These are phyloP conservation scores for Cryptococcus sp. DNA, from an alignment of 1,284 basidiomycete genomes.

Conservation along the genomic window DNA sequence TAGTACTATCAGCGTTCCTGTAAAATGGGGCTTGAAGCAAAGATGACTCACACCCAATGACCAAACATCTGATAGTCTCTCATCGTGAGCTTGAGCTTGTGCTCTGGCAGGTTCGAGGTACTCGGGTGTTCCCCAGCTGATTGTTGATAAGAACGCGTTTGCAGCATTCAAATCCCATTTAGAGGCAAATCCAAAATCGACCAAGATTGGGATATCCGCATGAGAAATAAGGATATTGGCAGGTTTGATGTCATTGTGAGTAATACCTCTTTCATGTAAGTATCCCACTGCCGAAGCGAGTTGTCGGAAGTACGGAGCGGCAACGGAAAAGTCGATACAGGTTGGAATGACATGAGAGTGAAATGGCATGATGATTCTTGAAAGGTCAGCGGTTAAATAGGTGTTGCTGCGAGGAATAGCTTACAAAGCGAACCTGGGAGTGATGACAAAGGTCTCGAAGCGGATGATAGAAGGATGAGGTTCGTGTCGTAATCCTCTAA, in stretches of 20 bases:
- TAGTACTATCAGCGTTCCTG: conserved; percentile 8
- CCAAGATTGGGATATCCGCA: conserved; percentile 70
- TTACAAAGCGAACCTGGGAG: conserved; percentile 80
- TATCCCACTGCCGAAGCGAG: conserved; percentile 84
- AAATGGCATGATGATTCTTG: conserved; percentile 46
- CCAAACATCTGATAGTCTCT: conserved; percentile 87
- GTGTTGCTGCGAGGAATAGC: conserved; percentile 32
- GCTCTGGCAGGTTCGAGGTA: conserved; percentile 86
- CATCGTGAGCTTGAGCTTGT: conserved; percentile 77
- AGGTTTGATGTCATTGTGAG: conserved; percentile 95
- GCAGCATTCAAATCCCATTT: conserved; percentile 49
- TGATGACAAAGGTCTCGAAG: conserved; percentile 89
- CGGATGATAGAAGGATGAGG: conserved; percentile 84
- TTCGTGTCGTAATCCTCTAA: conserved; percentile 70
- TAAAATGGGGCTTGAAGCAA: not conserved
- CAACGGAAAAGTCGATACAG: conserved; percentile 68
- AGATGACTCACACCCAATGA: conserved; percentile 62
- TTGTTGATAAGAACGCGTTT: conserved; percentile 72
- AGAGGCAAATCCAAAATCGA: conserved; percentile 90
- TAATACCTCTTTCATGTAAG: conserved; percentile 76
- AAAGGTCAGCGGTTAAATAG: not conserved
- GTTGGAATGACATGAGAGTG: conserved; percentile 75
- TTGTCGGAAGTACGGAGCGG: conserved; percentile 76
- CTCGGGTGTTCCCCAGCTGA: conserved; percentile 87
- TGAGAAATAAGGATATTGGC: conserved; percentile 78